phyloP scores from a whole-genome alignment of 108 stramenopile genomes.

The Tribonema minus region DNA sequence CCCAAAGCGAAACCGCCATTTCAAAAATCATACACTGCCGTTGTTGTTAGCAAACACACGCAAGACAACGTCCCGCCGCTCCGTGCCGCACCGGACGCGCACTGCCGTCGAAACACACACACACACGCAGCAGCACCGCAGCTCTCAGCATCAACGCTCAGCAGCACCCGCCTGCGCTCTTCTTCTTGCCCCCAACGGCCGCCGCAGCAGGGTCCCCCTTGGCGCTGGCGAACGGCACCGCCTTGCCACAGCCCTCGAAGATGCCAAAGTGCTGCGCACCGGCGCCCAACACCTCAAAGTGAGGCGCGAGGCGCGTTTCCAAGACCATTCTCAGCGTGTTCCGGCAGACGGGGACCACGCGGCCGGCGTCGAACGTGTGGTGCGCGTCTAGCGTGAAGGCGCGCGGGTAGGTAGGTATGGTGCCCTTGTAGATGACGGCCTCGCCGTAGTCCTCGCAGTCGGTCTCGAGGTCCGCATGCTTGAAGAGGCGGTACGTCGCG shows the following conservation, averaged over 20 bases:
- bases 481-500: slow-evolving; percentile 89
- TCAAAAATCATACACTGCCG: too few relatives aligned
- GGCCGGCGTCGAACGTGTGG: slow-evolving; percentile 76
- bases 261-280: neutral
- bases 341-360: slow-evolving; percentile 79
- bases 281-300: neutral
- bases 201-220: neutral
- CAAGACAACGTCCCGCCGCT: too few relatives aligned
- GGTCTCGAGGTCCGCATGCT: slow-evolving; percentile 44
- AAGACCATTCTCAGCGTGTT: slow-evolving; percentile 80
- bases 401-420: slow-evolving; percentile 66
- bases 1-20: too few relatives aligned
- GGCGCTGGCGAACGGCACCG: neutral
- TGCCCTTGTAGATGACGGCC: slow-evolving; percentile 88
- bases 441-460: slow-evolving; percentile 93
- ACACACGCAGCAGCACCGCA: too few relatives aligned
- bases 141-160: neutral
- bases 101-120: too few relatives aligned
- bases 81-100: too few relatives aligned
- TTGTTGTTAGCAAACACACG: too few relatives aligned
- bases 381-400: slow-evolving; percentile 79
- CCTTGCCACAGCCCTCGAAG: neutral
- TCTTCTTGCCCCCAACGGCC: too few relatives aligned
- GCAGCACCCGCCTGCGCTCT: neutral
- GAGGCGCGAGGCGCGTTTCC: neutral